Conservation (phyloP, 2,329 filamentous ascomycete genomes). For the Aspergillus cejpii region DNA sequence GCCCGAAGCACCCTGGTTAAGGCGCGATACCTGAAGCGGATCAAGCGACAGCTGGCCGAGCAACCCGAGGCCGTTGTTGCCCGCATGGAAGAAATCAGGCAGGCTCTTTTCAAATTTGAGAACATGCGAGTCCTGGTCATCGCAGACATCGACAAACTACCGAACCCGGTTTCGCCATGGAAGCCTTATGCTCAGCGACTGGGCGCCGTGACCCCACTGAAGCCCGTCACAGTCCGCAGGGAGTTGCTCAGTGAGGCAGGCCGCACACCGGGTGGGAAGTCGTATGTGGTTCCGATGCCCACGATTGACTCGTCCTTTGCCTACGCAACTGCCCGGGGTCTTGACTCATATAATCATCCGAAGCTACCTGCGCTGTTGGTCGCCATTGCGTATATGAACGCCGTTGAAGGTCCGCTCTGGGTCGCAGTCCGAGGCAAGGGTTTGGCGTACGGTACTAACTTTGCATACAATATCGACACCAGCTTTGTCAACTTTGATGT, state of each 20-base stretch:
- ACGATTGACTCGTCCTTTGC: slow-evolving; percentile 89
- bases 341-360: slow-evolving; percentile 68
- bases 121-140: slow-evolving; percentile 84
- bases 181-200: slow-evolving; percentile 54
- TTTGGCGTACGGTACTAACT: slow-evolving; percentile 81
- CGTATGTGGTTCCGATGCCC: slow-evolving; percentile 80
- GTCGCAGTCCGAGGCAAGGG: slow-evolving; percentile 86
- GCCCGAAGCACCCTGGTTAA: slow-evolving; percentile 79
- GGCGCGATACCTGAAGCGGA: slow-evolving; percentile 75
- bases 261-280: slow-evolving; percentile 63
- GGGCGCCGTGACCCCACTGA: slow-evolving; percentile 50
- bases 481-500: slow-evolving; percentile 78
- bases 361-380: slow-evolving; percentile 78
- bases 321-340: slow-evolving; percentile 65
- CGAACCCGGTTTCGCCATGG: slow-evolving; percentile 73
- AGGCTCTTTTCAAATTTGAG: slow-evolving; percentile 68
- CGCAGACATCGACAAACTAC: slow-evolving; percentile 68
- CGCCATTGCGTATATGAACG: slow-evolving; percentile 82
- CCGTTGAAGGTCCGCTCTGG: slow-evolving; percentile 92
- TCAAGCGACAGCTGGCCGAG: slow-evolving; percentile 72
- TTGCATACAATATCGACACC: slow-evolving; percentile 68
- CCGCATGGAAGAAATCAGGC: slow-evolving; percentile 70
- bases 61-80: slow-evolving; percentile 67
- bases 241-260: slow-evolving; percentile 71
- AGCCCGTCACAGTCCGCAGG: slow-evolving; percentile 63